A percentile compares a stretch with the other conserved stretches of the same genome.
Conservation (phyloP, 345 rosid genomes). For the Hibiscus tridactylites region DNA sequence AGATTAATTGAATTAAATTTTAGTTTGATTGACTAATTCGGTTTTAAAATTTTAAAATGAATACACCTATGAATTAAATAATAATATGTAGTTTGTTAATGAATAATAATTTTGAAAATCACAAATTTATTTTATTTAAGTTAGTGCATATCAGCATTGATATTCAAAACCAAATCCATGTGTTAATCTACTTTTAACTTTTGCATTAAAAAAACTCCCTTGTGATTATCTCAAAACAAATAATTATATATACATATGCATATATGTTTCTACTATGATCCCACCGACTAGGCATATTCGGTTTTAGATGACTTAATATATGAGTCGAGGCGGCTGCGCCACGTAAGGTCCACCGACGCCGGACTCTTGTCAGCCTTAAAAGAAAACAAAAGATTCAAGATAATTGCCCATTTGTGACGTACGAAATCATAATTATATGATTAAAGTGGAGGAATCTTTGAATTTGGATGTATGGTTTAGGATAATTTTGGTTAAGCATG, state of each 20-base stretch:
- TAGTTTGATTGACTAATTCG: no score
- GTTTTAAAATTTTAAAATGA: no score
- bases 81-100: no score
- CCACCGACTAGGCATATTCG: neutral
- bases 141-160: neutral
- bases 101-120: neutral
- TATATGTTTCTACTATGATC: neutral
- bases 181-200: conserved; percentile 12
- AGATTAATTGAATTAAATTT: no score
- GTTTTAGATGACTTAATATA: conserved; percentile 20
- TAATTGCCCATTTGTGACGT: neutral
- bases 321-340: conserved; percentile 19
- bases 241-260: no score
- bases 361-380: neutral
- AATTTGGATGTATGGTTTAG: conserved; percentile 13
- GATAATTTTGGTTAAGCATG: conserved; percentile 10
- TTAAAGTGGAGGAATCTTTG: conserved; percentile 14
- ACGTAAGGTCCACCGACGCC: conserved; percentile 20
- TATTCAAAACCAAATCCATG: conserved; percentile 15
- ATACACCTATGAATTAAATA: no score
- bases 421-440: conserved; percentile 1
- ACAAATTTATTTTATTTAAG: neutral
- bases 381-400: no score
- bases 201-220: conserved; percentile 7
- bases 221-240: conserved; percentile 18